Evolutionary conservation across 2,329 filamentous ascomycete genomes (phyloP).

Genomic region (Trichoderma polysporum): DNA sequence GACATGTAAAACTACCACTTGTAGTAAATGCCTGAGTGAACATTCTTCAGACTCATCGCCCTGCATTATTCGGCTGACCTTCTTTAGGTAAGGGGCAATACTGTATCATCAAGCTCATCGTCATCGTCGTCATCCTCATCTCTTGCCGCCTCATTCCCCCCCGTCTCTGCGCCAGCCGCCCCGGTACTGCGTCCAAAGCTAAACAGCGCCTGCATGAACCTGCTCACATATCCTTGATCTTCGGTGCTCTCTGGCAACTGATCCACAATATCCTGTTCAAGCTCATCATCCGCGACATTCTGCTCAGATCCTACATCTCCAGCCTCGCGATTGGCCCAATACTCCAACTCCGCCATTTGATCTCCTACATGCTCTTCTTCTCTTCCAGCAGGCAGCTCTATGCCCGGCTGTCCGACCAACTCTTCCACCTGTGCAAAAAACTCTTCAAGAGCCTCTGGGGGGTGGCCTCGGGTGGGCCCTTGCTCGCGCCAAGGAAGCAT

Average conservation of each 20-base stretch:
- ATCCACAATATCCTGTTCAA: conserved; percentile 34
- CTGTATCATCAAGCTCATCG: conserved; percentile 11
- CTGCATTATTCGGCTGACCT: conserved; percentile 9
- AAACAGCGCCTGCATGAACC: conserved; percentile 31
- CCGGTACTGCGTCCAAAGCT: conserved; percentile 21
- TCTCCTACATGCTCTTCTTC: conserved; percentile 10
- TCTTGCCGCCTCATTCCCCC: conserved; percentile 13
- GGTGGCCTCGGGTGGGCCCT: conserved; percentile 21
- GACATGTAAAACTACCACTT: neutral
- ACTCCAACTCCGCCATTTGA: neutral
- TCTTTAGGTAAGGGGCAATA: conserved; percentile 27
- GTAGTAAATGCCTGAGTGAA: neutral
- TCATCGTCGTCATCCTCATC: neutral
- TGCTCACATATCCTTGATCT: conserved; percentile 31
- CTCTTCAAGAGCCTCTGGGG: conserved; percentile 26
- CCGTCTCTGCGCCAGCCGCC: conserved; percentile 15
- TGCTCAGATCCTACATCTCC: neutral
- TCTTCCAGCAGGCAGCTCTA: conserved; percentile 20
- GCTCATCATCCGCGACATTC: conserved; percentile 34
- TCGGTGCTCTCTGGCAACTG: conserved; percentile 28
- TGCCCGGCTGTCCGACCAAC: conserved; percentile 29
- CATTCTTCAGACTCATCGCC: neutral
- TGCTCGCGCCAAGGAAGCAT: conserved; percentile 43
- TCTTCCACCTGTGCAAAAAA: conserved; percentile 30
- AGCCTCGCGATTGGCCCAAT: neutral